A percentile compares a stretch with the other conserved stretches of the same genome.
phyloP scores from a whole-genome alignment of 208 protist species.

The Crithidia acanthocephali region DNA sequence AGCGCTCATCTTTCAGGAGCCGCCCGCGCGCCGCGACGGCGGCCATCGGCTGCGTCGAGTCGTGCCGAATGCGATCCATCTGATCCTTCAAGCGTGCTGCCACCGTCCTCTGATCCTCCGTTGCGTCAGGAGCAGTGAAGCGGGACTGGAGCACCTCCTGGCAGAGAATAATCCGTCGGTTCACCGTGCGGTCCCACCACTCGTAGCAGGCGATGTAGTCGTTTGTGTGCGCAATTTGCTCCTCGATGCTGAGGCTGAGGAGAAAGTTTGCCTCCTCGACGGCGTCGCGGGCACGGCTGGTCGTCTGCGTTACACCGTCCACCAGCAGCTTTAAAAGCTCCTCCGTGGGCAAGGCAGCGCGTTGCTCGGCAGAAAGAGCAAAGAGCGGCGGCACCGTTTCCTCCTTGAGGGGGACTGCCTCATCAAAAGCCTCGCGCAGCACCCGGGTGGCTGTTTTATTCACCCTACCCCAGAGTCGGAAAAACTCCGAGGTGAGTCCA shows the following conservation, averaged over 20 bases:
- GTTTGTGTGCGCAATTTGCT: constrained; percentile 61
- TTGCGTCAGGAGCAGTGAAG: not conserved
- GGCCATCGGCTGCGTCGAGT: constrained; percentile 45
- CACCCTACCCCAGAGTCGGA: constrained; percentile 41
- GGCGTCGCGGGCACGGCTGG: constrained; percentile 27
- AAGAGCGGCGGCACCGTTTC: constrained; percentile 42
- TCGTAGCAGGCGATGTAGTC: constrained; percentile 64
- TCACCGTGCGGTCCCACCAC: constrained; percentile 62
- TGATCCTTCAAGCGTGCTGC: constrained; percentile 17
- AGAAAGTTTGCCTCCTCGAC: constrained; percentile 61
- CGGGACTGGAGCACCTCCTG: constrained; percentile 35
- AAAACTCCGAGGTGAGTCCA: constrained; percentile 22
- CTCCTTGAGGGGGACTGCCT: constrained; percentile 23
- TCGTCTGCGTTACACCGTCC: constrained; percentile 49
- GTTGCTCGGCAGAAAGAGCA: constrained; percentile 29
- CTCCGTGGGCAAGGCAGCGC: constrained; percentile 29
- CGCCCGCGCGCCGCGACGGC: constrained; percentile 45
- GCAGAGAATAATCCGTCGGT: constrained; percentile 45
- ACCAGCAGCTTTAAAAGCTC: constrained; percentile 37
- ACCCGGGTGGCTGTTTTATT: constrained; percentile 36
- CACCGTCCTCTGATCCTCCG: constrained; percentile 5
- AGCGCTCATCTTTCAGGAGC: constrained; percentile 57
- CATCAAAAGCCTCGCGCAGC: constrained; percentile 39
- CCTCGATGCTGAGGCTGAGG: constrained; percentile 62
- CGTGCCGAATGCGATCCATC: constrained; percentile 35